phyloP scores from a whole-genome alignment of 1,284 basidiomycete genomes.

The Marasmius fiardii region DNA sequence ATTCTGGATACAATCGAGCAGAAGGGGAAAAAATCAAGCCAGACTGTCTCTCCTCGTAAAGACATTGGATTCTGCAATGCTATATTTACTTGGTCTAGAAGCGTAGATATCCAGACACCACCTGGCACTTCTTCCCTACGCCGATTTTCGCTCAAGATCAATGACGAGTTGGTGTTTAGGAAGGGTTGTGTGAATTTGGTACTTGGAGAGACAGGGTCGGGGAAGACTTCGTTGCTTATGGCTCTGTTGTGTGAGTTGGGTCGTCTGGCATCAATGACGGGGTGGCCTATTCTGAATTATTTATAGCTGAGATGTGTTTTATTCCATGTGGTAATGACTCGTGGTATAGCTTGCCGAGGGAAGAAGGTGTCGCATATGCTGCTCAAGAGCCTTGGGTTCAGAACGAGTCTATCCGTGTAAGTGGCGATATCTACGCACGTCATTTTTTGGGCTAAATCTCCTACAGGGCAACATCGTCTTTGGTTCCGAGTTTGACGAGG shows the following conservation, averaged over 20 bases:
- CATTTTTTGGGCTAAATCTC: conserved; percentile 25
- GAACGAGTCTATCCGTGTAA: conserved; percentile 41
- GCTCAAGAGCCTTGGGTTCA: conserved; percentile 73
- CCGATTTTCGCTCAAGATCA: conserved; percentile 34
- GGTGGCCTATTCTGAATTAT: no score
- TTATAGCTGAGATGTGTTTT: neutral
- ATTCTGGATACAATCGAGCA: conserved; percentile 33
- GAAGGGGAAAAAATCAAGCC: neutral
- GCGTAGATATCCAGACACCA: neutral
- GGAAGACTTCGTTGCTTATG: conserved; percentile 42
- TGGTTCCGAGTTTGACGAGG: no score
- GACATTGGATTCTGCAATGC: conserved; percentile 26
- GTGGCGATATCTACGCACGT: conserved; percentile 35
- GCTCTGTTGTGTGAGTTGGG: conserved; percentile 41
- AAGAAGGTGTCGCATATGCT: conserved; percentile 57
- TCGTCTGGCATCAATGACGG: neutral
- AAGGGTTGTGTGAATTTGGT: conserved; percentile 49
- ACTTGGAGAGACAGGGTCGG: conserved; percentile 39
- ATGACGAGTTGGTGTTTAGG: conserved; percentile 41
- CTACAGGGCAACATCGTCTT: conserved; percentile 64
- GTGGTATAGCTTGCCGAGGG: conserved; percentile 52
- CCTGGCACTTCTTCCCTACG: conserved; percentile 4
- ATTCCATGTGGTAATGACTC: conserved; percentile 39
- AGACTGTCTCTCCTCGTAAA: neutral
- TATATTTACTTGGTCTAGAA: conserved; percentile 16